A percentile compares a stretch with the other conserved stretches of the same genome.
These are phyloP conservation scores for Mortierella hygrophila DNA, from an alignment of 192 early-diverging fungal genomes.

Conservation along the genomic window DNA sequence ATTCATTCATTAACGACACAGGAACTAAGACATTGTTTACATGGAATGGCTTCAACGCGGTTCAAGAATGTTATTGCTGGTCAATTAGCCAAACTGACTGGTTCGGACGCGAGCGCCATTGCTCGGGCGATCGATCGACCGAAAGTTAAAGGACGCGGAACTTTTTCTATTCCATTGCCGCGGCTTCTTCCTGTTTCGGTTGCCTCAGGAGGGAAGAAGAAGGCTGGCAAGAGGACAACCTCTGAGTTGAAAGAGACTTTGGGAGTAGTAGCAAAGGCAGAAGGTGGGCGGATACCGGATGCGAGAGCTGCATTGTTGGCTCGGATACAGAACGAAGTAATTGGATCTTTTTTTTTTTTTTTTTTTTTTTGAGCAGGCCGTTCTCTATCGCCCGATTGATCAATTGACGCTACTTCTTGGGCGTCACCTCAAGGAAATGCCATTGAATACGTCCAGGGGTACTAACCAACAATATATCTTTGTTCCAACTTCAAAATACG, in stretches of 20 bases:
- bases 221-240: not conserved
- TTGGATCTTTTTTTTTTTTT: not conserved
- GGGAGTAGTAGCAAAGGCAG: not conserved
- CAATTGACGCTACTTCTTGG: too few species aligned
- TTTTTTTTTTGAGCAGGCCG: too few species aligned
- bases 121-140: slow-evolving; percentile 46
- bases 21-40: not conserved
- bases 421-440: not conserved
- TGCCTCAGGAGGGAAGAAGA: slow-evolving; percentile 10
- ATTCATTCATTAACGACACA: not conserved
- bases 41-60: slow-evolving; percentile 53
- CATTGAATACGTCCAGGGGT: slow-evolving; percentile 4
- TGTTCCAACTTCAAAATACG: not conserved
- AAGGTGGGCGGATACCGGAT: not conserved
- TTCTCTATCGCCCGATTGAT: too few species aligned
- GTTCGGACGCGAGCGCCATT: slow-evolving; percentile 27
- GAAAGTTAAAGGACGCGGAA: slow-evolving; percentile 49
- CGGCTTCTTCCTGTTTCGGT: slow-evolving; percentile 26
- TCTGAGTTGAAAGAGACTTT: not conserved
- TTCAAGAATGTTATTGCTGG: slow-evolving; percentile 56
- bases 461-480: not conserved
- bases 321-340: slow-evolving; percentile 34
- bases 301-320: not conserved
- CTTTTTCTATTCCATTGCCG: slow-evolving; percentile 47
- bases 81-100: slow-evolving; percentile 48